These are phyloP conservation scores for Botrytis paeoniae DNA, from an alignment of 2,329 filamentous ascomycete species.

Conservation along the genomic window DNA sequence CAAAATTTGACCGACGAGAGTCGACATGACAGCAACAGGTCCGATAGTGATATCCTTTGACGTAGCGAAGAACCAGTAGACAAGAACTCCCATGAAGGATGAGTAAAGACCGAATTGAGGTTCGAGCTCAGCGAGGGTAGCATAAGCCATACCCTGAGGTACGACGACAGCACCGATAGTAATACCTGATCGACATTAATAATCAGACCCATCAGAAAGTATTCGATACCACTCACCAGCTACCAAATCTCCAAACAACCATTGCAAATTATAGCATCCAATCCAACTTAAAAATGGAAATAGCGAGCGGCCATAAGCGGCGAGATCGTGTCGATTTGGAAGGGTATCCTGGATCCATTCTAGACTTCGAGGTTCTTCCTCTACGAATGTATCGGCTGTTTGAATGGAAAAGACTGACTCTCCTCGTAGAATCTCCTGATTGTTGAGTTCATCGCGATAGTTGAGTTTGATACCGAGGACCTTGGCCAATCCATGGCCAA, in stretches of 20 bases:
- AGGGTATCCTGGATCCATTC: conserved; percentile 68
- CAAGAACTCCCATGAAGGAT: conserved; percentile 89
- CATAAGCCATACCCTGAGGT: conserved; percentile 97
- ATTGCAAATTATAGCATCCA: conserved; percentile 79
- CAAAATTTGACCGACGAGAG: conserved; percentile 80
- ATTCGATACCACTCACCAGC: conserved; percentile 57
- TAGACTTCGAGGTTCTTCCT: conserved; percentile 70
- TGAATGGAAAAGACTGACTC: conserved; percentile 75
- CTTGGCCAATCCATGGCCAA: conserved; percentile 74
- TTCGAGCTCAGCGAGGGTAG: conserved; percentile 73
- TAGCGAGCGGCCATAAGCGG: conserved; percentile 63
- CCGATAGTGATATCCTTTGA: conserved; percentile 99
- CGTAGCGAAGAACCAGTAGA: conserved; percentile 98
- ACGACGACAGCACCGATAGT: conserved; percentile 77
- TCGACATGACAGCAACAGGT: conserved; percentile 95
- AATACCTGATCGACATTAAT: conserved; percentile 47
- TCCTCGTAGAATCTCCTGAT: conserved; percentile 63
- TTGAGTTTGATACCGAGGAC: conserved; percentile 78
- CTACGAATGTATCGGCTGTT: conserved; percentile 75
- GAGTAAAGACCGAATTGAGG: conserved; percentile 87
- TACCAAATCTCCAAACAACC: conserved; percentile 84
- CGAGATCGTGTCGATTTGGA: conserved; percentile 55
- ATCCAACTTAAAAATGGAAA: conserved; percentile 95
- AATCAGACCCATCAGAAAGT: neutral
- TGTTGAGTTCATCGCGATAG: conserved; percentile 56